These are phyloP conservation scores for Fusarium sp. DNA, from an alignment of 2,329 filamentous ascomycete species.

Conservation along the genomic window DNA sequence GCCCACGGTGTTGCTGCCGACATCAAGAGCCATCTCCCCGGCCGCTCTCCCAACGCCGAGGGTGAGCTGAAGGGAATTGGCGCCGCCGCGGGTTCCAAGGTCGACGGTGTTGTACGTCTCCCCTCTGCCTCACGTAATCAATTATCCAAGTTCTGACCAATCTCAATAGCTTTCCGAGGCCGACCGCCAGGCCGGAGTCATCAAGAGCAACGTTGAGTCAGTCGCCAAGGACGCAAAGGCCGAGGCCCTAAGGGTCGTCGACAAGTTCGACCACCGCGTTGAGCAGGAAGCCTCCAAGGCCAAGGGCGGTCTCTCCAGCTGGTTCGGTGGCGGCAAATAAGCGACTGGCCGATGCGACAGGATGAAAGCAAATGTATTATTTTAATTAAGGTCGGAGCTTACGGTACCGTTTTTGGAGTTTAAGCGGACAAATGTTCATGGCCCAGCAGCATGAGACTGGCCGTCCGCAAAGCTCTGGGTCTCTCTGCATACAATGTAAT, in stretches of 20 bases:
- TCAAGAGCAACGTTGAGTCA: constrained; percentile 72
- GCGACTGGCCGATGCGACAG: constrained; percentile 1
- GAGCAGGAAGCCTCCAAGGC: constrained; percentile 84
- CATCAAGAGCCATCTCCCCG: constrained; percentile 76
- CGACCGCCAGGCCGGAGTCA: constrained; percentile 72
- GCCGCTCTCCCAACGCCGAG: constrained; percentile 72
- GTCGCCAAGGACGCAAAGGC: constrained; percentile 75
- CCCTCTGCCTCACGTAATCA: not conserved
- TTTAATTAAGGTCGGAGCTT: constrained; percentile 30
- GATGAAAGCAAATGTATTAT: constrained; percentile 27
- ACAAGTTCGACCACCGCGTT: constrained; percentile 87
- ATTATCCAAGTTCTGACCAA: constrained; percentile 11
- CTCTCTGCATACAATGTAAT: constrained; percentile 30
- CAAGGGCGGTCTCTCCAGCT: constrained; percentile 86
- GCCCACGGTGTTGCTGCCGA: constrained; percentile 77
- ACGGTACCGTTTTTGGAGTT: constrained; percentile 21
- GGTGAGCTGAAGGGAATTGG: constrained; percentile 69
- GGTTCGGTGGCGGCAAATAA: constrained; percentile 77
- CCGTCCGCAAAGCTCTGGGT: constrained; percentile 16
- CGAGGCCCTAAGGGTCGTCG: constrained; percentile 78
- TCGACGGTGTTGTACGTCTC: constrained; percentile 77
- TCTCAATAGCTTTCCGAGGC: constrained; percentile 66
- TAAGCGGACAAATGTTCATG: constrained; percentile 26
- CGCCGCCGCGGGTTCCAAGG: constrained; percentile 70
- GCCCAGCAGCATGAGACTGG: constrained; percentile 31